These are phyloP conservation scores for Pythium phragmitis DNA, from an alignment of 352 stramenopile genomes.

Conservation along the genomic window DNA sequence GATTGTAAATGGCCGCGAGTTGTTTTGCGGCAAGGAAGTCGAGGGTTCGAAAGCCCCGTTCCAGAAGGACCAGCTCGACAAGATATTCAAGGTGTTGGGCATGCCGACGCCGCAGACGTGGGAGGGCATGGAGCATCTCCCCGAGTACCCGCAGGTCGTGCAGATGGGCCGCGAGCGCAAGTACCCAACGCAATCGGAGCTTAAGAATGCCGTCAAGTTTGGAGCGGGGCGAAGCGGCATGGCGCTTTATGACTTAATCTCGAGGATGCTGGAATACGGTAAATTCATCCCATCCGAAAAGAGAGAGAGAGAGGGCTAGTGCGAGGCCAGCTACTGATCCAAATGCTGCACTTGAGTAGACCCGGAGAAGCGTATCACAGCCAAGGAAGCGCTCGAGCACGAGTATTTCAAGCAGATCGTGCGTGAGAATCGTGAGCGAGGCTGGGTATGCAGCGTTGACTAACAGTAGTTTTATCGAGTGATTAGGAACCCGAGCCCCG, in stretches of 20 bases:
- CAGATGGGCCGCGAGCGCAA: slow-evolving; percentile 86
- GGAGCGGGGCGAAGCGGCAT: slow-evolving; percentile 63
- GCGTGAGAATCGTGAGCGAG: slow-evolving; percentile 16
- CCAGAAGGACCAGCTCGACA: slow-evolving; percentile 89
- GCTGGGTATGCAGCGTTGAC: slow-evolving; percentile 1
- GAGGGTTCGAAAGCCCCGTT: slow-evolving; percentile 87
- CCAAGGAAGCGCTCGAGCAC: slow-evolving; percentile 90
- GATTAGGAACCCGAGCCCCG: slow-evolving; percentile 75
- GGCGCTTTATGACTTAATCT: slow-evolving; percentile 76
- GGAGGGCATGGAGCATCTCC: slow-evolving; percentile 81
- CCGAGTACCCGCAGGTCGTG: slow-evolving; percentile 81
- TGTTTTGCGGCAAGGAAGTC: slow-evolving; percentile 89
- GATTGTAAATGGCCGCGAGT: slow-evolving; percentile 82
- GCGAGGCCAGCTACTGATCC: not conserved
- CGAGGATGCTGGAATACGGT: slow-evolving; percentile 83
- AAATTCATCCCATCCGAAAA: not conserved
- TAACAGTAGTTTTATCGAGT: not conserved
- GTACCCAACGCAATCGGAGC: slow-evolving; percentile 78
- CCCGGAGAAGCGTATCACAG: slow-evolving; percentile 75
- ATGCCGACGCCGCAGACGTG: slow-evolving; percentile 83
- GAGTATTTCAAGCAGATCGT: slow-evolving; percentile 93
- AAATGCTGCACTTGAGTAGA: slow-evolving; percentile 3
- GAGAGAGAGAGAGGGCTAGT: too few relatives aligned
- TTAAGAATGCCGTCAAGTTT: slow-evolving; percentile 87
- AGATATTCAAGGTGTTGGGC: slow-evolving; percentile 90